Evolutionary conservation across 306 rosid species (phyloP), one percentile per base, ranked within the genome.

Genomic region (Dryas alaskensis): DNA sequence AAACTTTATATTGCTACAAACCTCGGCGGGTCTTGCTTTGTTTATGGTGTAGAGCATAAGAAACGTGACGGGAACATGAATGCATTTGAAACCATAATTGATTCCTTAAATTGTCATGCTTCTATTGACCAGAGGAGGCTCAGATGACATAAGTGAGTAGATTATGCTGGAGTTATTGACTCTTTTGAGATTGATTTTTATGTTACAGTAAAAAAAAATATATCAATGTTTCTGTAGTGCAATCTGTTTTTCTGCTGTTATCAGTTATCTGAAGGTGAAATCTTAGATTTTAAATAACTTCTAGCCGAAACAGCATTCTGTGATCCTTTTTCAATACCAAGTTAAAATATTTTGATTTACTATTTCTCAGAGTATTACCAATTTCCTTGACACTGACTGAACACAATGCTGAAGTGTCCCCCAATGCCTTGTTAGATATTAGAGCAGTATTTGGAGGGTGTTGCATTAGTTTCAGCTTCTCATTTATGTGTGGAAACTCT

Each of bases 71-170:
- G 4, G 64, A 13, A 50, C 39, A 66, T 70, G 51, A 44, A 10
- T 45, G 45, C 70, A 17, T 5, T 25, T 43, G 49, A 43, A 42
- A 39, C 8, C 2, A 10, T 49, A 11, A 25, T 13, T 5, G 22
- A 51, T 11, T 19, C 52, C 16, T 49, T 17, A 3, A 11, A 13
- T 16, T 42, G 40, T 39, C 40, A 39, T 62, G 52, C 17, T 74
- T 65, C n/a, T 17, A 11, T 43, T 52, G 72, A 43, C n/a, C 45
- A 63, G 65, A 43, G 63, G 25, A 44, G 63, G 78, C 62, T 19
- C 7, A 63, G 31, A 70, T 39, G 64, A 16, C 3, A 60, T 25
- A 11, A 10, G 40, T 12, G 63, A 52, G 55, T 73, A 39, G 17
- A 37, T 74, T 50, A 14, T 51, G 40, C 11, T 63, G 43, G 7